Conservation (phyloP, 768 basidiomycete species). For the Kwoniella sp. region DNA sequence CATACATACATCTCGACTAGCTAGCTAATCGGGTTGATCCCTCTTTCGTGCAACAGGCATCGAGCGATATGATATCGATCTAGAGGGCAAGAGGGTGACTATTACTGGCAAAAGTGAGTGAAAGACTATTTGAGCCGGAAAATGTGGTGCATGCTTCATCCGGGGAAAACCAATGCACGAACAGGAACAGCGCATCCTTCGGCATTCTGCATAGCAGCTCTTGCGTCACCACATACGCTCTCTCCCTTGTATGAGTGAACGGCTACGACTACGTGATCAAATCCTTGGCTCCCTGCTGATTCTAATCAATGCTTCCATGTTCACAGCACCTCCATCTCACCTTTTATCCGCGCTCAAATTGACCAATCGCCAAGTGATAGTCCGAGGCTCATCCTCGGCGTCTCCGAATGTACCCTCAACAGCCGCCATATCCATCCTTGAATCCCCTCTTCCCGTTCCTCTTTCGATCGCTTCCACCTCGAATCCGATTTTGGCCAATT, state of each 20-base stretch:
- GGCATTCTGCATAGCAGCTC: too few species aligned
- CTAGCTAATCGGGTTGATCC: slow-evolving; percentile 4
- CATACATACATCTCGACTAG: too few species aligned
- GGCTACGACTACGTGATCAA: too few species aligned
- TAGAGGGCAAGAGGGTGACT: slow-evolving; percentile 52
- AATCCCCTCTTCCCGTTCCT: slow-evolving; percentile 52
- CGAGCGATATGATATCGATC: slow-evolving; percentile 54
- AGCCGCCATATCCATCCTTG: slow-evolving; percentile 55
- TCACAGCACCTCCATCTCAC: slow-evolving; percentile 46
- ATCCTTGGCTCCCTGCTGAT: too few species aligned
- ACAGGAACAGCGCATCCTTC: too few species aligned
- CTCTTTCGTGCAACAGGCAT: slow-evolving; percentile 30
- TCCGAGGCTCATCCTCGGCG: slow-evolving; percentile 45
- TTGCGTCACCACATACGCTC: background rate
- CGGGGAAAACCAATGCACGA: too few species aligned
- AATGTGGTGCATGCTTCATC: too few species aligned
- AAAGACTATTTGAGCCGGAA: background rate
- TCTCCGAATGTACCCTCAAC: slow-evolving; percentile 23
- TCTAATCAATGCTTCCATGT: background rate
- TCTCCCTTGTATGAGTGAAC: background rate
- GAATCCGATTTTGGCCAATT: slow-evolving; percentile 32
- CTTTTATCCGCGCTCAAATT: slow-evolving; percentile 47
- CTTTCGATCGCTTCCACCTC: slow-evolving; percentile 36
- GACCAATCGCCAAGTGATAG: slow-evolving; percentile 52
- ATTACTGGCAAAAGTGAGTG: slow-evolving; percentile 51